phyloP scores from a whole-genome alignment of 164 flowering plant species.

The Sextonia rubra region DNA sequence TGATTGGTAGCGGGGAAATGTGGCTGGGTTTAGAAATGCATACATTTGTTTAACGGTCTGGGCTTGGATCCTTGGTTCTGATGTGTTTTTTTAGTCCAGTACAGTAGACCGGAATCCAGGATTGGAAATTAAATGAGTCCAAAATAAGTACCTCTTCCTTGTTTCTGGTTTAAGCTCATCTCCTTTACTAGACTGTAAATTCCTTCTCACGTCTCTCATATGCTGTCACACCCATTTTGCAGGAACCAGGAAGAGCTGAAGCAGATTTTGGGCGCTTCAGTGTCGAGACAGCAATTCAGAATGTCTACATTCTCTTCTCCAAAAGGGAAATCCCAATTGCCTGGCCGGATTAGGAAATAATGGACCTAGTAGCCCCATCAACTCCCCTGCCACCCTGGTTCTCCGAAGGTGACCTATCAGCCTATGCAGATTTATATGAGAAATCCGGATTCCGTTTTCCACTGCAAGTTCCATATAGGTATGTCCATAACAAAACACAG shows the following conservation, averaged over 20 bases:
- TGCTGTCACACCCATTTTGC: neutral
- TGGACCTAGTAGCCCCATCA: slow-evolving; percentile 54
- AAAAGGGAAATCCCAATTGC: slow-evolving; percentile 47
- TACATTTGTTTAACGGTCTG: no score
- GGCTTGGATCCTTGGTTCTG: no score
- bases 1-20: no score
- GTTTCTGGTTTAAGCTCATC: no score
- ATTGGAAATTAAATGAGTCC: no score
- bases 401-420: slow-evolving; percentile 43
- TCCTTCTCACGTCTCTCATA: neutral
- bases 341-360: slow-evolving; percentile 38
- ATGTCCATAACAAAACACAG: neutral
- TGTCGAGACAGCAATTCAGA: slow-evolving; percentile 42
- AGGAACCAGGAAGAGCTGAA: slow-evolving; percentile 58
- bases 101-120: no score
- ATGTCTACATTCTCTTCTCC: slow-evolving; percentile 53
- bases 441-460: slow-evolving; percentile 53
- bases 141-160: no score
- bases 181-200: neutral
- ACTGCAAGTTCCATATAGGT: slow-evolving; percentile 47
- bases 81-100: no score
- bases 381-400: slow-evolving; percentile 57
- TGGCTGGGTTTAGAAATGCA: no score
- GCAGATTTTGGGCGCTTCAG: slow-evolving; percentile 50
- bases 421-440: slow-evolving; percentile 37